Conservation (phyloP, 2,329 filamentous ascomycete genomes). For the Akanthomyces uredinophilus region DNA sequence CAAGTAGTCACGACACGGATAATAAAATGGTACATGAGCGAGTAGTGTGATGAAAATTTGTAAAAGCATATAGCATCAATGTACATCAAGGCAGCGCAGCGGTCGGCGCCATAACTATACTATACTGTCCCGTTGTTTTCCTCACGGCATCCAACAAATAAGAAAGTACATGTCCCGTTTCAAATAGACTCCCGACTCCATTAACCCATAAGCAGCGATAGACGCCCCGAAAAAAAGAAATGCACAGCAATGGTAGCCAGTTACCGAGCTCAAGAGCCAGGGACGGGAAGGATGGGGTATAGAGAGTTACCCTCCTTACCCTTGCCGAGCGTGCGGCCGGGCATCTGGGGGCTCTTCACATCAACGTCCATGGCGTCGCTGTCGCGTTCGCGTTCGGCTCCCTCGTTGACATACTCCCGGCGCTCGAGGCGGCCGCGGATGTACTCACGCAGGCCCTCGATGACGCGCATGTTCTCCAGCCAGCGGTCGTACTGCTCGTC, state of each 20-base stretch:
- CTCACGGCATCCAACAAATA: background rate
- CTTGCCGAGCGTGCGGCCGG: slow-evolving; percentile 18
- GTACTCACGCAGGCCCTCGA: slow-evolving; percentile 56
- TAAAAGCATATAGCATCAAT: background rate
- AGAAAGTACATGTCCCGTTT: background rate
- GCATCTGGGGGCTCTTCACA: slow-evolving; percentile 26
- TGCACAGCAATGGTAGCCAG: background rate
- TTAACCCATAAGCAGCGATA: background rate
- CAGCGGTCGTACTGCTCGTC: slow-evolving; percentile 60
- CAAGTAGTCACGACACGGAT: too few relatives aligned
- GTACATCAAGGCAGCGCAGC: slow-evolving; percentile 1
- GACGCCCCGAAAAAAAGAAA: background rate
- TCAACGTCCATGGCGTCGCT: slow-evolving; percentile 35
- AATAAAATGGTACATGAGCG: background rate
- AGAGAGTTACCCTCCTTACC: slow-evolving; percentile 29
- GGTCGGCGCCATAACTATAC: background rate
- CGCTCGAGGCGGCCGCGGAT: slow-evolving; percentile 53
- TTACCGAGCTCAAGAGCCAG: slow-evolving; percentile 25
- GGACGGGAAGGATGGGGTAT: slow-evolving; percentile 37
- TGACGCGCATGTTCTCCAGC: slow-evolving; percentile 61
- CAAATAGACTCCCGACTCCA: background rate
- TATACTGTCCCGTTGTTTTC: background rate
- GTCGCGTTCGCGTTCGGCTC: slow-evolving; percentile 17
- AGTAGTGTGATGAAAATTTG: background rate
- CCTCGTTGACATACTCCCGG: slow-evolving; percentile 45